Conservation (phyloP, 1,284 basidiomycete genomes). For the Xanthoconium separans region DNA sequence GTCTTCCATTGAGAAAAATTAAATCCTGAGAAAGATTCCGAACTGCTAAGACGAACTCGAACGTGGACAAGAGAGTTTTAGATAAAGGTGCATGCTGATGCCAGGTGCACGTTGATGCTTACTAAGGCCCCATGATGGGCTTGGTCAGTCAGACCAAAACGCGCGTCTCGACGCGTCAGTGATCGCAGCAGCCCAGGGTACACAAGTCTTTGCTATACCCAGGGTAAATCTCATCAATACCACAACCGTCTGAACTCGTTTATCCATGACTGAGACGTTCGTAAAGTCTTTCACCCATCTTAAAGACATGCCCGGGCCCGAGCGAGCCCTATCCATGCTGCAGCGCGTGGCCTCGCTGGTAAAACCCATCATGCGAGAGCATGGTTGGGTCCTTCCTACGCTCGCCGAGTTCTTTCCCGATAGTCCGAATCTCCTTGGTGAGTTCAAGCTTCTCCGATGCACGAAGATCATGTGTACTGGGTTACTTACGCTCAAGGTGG, state of each 20-base stretch:
- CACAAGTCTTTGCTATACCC: background rate
- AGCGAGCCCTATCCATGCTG: conserved; percentile 62
- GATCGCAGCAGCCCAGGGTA: background rate
- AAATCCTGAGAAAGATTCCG: background rate
- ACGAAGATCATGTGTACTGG: background rate
- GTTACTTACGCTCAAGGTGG: conserved; percentile 13
- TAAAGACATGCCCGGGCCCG: conserved; percentile 57
- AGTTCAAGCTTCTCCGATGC: conserved; percentile 24
- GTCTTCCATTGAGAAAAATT: background rate
- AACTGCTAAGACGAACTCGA: too few species aligned
- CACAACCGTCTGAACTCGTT: background rate
- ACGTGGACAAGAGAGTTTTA: too few species aligned
- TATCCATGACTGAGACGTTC: conserved; percentile 46
- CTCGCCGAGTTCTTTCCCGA: conserved; percentile 86
- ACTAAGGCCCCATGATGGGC: conserved; percentile 8
- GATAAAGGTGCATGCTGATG: too few species aligned
- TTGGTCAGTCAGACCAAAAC: conserved; percentile 12
- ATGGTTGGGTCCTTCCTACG: conserved; percentile 76
- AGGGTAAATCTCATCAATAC: background rate
- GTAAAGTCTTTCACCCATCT: conserved; percentile 68
- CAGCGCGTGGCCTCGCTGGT: conserved; percentile 78
- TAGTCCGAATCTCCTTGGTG: conserved; percentile 71
- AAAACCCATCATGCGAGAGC: conserved; percentile 87
- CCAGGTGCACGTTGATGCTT: background rate
- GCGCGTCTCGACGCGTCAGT: conserved; percentile 6